Evolutionary conservation across 2,329 filamentous ascomycete genomes (phyloP), one percentile per base, ranked within the genome.

Genomic region (Diaporthe nobilis): DNA sequence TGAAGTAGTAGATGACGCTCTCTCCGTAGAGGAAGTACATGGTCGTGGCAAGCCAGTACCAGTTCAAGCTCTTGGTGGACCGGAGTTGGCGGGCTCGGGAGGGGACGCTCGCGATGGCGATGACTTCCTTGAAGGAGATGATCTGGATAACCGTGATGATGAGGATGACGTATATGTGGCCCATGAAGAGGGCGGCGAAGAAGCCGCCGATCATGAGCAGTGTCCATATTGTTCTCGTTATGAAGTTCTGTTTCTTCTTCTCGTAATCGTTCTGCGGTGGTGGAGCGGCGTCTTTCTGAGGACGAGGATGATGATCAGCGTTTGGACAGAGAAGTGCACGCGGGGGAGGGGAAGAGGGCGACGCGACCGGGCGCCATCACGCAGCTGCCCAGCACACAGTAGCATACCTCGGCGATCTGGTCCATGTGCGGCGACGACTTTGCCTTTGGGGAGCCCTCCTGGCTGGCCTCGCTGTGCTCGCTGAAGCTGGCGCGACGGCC

Each of bases 21-120:
- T 99, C 97, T 82, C 97, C 97, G 83, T 99, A 99, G 70, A 99
- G 89, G 81, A 98, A 99, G 88, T 99, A 99, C 96, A 99, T 98
- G 80, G 96, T 98, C 37, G 94, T 95, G n/a, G 95, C 97, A 72
- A 99, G 90, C 88, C 98, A 99, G 85, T 99, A 99, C 97, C 97
- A 99, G 86, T 98, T 98, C 80, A 99, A 88, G 79, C 95, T 95
- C 88, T 98, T 98, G 79, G 96, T 98, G 80, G 98, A 98, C 76
- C 94, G 94, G 77, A 99, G 89, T 83, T 96, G 95, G 82, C 96
- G 93, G 78, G 96, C 96, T 81, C 94, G 93, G 84, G 95, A 98
- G 72, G 97, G 96, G 10, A 98, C 95, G 83, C 96, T 98, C 80
- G 96, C 94, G 81, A 99, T 98, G 78, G 96, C 96, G 82, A 99